Evolutionary conservation across 1,284 basidiomycete genomes (phyloP).

Genomic region (Cutaneotrichosporon sp.): DNA sequence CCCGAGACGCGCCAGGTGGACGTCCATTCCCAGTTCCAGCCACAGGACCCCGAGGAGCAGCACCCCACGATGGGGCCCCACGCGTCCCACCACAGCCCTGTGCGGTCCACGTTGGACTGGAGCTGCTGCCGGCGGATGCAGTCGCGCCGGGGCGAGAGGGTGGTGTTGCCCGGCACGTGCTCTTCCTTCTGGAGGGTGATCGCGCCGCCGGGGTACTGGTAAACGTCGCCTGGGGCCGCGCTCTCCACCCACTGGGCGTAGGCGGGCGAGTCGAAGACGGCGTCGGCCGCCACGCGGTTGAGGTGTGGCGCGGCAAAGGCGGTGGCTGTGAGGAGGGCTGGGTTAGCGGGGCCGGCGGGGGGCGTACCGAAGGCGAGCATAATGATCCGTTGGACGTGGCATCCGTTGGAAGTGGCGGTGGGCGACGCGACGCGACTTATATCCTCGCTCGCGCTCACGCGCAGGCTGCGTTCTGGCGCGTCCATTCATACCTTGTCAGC

Average conservation of each 20-base stretch:
- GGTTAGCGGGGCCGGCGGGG: too few species aligned
- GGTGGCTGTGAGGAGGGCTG: too few species aligned
- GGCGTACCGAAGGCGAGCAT: too few species aligned
- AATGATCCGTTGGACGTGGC: too few species aligned
- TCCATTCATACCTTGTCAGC: too few species aligned
- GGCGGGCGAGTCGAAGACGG: background rate
- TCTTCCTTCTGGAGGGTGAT: background rate
- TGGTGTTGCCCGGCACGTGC: background rate
- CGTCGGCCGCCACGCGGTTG: background rate
- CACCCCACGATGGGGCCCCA: background rate
- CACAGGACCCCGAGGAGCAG: too few species aligned
- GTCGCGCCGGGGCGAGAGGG: background rate
- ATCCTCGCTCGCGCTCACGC: too few species aligned
- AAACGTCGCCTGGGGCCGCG: background rate
- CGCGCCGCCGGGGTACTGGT: background rate
- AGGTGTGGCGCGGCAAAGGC: background rate
- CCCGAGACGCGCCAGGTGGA: background rate
- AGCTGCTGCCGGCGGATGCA: background rate
- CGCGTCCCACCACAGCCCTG: background rate
- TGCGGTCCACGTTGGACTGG: background rate
- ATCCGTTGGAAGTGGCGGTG: too few species aligned
- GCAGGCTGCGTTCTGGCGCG: too few species aligned
- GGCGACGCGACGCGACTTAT: too few species aligned
- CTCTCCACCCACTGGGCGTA: background rate
- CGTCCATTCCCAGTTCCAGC: background rate